Evolutionary conservation across 2,329 filamentous ascomycete species (phyloP), one percentile per base, ranked within the genome.

Genomic region (Pseudopyrenochaeta lycopersici): DNA sequence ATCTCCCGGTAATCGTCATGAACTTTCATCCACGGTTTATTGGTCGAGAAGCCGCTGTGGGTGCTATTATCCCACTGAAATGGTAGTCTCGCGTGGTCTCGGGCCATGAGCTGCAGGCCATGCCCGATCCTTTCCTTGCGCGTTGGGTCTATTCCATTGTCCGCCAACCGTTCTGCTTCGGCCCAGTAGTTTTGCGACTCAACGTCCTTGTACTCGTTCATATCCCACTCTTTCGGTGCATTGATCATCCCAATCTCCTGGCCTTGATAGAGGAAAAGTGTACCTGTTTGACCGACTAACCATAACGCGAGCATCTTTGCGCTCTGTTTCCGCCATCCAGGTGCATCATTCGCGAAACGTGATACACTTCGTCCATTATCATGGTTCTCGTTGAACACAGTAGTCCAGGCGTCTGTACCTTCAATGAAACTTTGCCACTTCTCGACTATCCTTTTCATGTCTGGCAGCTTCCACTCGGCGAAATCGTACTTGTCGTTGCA

Each of bases 71-170:
- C 81, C 89, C 90, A 92, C 67, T 91, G 88, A 73, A 92, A 87
- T 0, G 89, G 89, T 0, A 87, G 86, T 40, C 90, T 82, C 7
- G 85, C 86, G 71, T 92, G 90, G 72, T 92, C 90, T 18, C 89
- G 72, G 7, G 83, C 85, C 68, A 86, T 85, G 58, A 81, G 78
- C 55, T 84, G 82, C 64, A 87, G 79, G n/a, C 84, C 79, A 56
- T 79, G 63, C 72, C 72, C 76, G 46, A 66, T 80, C 70, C 46
- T 52, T 29, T 65, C 52, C 36, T 61, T 67, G 4, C 68, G 57
- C 17, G 66, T 68, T 71, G 75, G 63, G 47, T 70, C 66, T 71
- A 72, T 60, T 0, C 66, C 66, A 15, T 61, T 42, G 5, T 72
- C 70, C 20, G 70, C 60, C 17, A 66, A 17, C 17, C 50, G 49